Base-by-base conservation (phyloP, 1,284 basidiomycete species). In the Crocinoboletus sp. region DNA sequence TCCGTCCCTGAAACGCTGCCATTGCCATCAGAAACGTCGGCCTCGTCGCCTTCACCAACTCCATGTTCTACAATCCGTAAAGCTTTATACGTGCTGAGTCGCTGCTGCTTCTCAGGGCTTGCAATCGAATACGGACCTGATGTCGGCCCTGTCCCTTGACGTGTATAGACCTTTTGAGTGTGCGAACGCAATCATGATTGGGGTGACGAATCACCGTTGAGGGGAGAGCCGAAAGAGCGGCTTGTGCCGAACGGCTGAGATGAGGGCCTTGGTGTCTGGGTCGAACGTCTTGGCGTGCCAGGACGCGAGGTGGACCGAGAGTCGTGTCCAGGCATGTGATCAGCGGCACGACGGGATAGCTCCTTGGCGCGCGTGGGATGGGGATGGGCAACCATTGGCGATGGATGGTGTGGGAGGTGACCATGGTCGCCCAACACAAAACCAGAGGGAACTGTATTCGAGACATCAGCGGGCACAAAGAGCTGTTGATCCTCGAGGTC, bases 401-500 rank as follows among this genome's bases (percentile, higher is more conserved):
- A 40, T 20, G 53, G 19, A 11, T 48, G 50, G 38, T 40, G 50
- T 20, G 47, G 47, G 15, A 48, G 23, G 34, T 32, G 45, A 19
- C 17, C 35, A 15, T 39, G 43, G 15, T 54, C 53, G 39, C 38
- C 22, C 12, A 42, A 45, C 24, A 19, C 17, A 16, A 39, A n/a
- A 16, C 35, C 36, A 38, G 49, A 24, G 5, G 36, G 28, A 27
- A 30, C 29, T 31, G 68, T 28, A 31, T 32, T 53, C 19, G 65
- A 48, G 31, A 65, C 58, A 54, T 87, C 82, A n/a, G 82, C 84
- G 22, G 85, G 86, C 19, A 86, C 80, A 54, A 87, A 87, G 17
- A 86, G 68, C 35, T 77, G 71, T 50, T 80, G 78, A 39, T 79
- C 74, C 54, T 84, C 79, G 50, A 72, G 76, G 46, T 77, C 77